Evolutionary conservation across 2,329 filamentous ascomycete genomes (phyloP), one percentile per base, ranked within the genome.

Genomic region (Corinectria fuckeliana): DNA sequence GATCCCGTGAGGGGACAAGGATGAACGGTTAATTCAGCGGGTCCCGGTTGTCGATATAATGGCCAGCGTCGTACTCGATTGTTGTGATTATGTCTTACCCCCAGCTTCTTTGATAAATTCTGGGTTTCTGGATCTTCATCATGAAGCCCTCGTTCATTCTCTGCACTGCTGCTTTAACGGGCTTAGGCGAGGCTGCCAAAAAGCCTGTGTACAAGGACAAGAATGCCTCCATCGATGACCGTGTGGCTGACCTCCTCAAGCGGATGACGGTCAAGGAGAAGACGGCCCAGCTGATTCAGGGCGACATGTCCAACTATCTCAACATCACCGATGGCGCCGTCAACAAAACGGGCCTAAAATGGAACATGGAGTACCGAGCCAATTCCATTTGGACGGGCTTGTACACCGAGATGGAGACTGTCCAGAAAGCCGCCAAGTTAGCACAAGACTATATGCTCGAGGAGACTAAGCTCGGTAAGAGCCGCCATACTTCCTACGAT

Each of bases 251-350:
- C 71, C 81, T 93, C 5, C 76, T 93, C 51, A 83, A 84, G 11
- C 84, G 87, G 21, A 93, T 93, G 90, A 91, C 88, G 0, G 83
- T 91, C 54, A 81, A 89, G 69, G 90, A 93, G 60, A 93, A 93
- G 77, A 84, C 86, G 42, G 82, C 88, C 1, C 90, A 92, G 72
- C 78, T 89, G 65, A 80, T 89, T 25, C 87, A 89, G 71, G 87
- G 89, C 47, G 90, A 92, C 69, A 81, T 93, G 60, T 81, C 83
- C 5, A 91, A 91, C 71, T 93, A 89, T 86, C 83, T 92, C 73
- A 87, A 92, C 71, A 81, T 82, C n/a, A 87, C 85, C 0, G 82
- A 84, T 30, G 88, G 88, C 55, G 79, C 76, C n/a, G 86, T 90
- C 76, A 92, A 92, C 70, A 78, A 83, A 51, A 85, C 83, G 0